Evolutionary conservation across 2,329 filamentous ascomycete genomes (phyloP).

Genomic region (Neofusicoccum kwambonambiense): DNA sequence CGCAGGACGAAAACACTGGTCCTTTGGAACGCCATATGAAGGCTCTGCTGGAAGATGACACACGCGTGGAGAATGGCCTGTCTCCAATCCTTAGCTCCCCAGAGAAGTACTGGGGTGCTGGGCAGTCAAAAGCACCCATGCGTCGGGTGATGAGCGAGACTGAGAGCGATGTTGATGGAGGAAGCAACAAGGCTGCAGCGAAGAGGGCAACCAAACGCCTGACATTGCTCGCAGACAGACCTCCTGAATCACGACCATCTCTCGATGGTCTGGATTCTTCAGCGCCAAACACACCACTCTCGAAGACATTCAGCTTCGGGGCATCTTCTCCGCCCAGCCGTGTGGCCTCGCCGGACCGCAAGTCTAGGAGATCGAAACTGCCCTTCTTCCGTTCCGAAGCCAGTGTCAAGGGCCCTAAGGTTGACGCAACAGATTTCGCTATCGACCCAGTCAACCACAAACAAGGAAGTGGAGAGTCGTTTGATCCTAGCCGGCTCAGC

Average conservation of each 20-base stretch:
- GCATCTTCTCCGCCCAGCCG: conserved; percentile 38
- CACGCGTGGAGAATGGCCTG: conserved; percentile 30
- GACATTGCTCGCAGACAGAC: neutral
- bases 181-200: neutral
- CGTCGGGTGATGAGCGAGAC: conserved; percentile 33
- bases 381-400: conserved; percentile 42
- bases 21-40: conserved; percentile 48
- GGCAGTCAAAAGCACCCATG: neutral
- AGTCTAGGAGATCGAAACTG: conserved; percentile 38
- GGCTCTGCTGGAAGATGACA: conserved; percentile 44
- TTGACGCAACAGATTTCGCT: conserved; percentile 24
- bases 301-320: conserved; percentile 31
- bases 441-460: neutral
- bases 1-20: conserved; percentile 44
- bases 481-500: conserved; percentile 2
- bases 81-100: conserved; percentile 40
- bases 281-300: conserved; percentile 38
- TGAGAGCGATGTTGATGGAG: conserved; percentile 14
- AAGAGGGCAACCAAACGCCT: conserved; percentile 5
- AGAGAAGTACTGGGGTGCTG: conserved; percentile 37
- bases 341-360: conserved; percentile 21
- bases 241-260: conserved; percentile 35
- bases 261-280: conserved; percentile 39
- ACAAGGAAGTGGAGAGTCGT: neutral
- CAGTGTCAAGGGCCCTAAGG: conserved; percentile 34